Evolutionary conservation across 495 filamentous ascomycete species (phyloP), one percentile per base, ranked within the genome.

Genomic region (Physcia stellaris): DNA sequence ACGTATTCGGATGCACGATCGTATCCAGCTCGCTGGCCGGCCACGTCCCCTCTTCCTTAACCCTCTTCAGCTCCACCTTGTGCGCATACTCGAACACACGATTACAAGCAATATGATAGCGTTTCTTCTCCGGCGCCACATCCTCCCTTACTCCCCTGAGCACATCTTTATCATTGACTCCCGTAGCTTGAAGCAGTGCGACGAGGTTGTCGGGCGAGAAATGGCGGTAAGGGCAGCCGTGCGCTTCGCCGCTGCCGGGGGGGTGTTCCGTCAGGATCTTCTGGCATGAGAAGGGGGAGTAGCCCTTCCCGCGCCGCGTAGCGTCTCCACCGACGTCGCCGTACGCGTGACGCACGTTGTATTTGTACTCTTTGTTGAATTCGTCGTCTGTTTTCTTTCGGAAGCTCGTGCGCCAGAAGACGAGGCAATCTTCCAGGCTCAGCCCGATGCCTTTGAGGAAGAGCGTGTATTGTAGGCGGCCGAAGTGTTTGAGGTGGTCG

Each of bases 391-490:
- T 85, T 29, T 86, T 77, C 39, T 79, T 75, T 41, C 70, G 75
- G 71, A 96, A 96, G 10, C 67, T 60, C 39, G 73, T 70, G 6
- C 92, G 80, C 92, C 92, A 99, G 66, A 96, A 99, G 7, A 82
- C 48, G n/a, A 99, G 73, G 52, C 77, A 86, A 51, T 99, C 88
- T 48, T 95, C 85, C 6, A 96, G 66, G 35, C 71, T 83, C 7
- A 99, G 68, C 0, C 92, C 92, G 44, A 99, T 83, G 23, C 92
- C 92, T 64, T 99, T 99, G 41, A 99, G 70, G 71, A 99, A 99
- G 15, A 99, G 73, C 0, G 80, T 83, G 64, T 96, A 99, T 61
- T 99, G 92, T 16, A 95, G 70, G 43, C 92, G 83, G 12, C 86
- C 92, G 48, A 68, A 94, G 57, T 99, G 87, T 52, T 94, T 94